Percentiles rank a stretch among this genome's conserved stretches.
Evolutionary conservation across 148 eudicot genomes (phyloP).

Genomic region (Diospyros lotus): DNA sequence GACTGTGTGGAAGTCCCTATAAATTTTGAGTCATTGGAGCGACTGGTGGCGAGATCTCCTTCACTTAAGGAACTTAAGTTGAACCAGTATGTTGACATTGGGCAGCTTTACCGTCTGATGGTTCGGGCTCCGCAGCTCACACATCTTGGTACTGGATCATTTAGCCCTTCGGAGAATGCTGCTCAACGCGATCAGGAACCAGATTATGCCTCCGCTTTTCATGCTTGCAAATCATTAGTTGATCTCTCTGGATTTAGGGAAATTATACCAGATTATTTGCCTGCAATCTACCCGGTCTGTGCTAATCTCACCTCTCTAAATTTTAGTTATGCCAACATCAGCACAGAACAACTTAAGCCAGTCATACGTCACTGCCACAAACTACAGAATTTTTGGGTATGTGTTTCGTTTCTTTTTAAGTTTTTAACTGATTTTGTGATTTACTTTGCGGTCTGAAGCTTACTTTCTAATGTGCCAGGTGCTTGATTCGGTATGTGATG

Average conservation of each 20-base stretch:
- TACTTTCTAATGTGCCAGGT: slow-evolving; percentile 35
- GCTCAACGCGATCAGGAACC: slow-evolving; percentile 47
- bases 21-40: slow-evolving; percentile 58
- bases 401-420: slow-evolving; percentile 11
- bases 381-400: slow-evolving; percentile 71
- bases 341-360: slow-evolving; percentile 53
- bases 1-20: slow-evolving; percentile 68
- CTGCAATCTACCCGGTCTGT: slow-evolving; percentile 63
- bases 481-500: slow-evolving; percentile 72
- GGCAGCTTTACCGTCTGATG: slow-evolving; percentile 54
- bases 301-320: slow-evolving; percentile 74
- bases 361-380: slow-evolving; percentile 65
- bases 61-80: slow-evolving; percentile 57
- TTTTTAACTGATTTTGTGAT: neutral
- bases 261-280: slow-evolving; percentile 49
- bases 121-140: slow-evolving; percentile 71
- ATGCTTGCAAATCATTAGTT: slow-evolving; percentile 63
- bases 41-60: slow-evolving; percentile 58
- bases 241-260: slow-evolving; percentile 82
- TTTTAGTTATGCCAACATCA: slow-evolving; percentile 73
- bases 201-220: slow-evolving; percentile 57
- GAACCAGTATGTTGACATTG: slow-evolving; percentile 53
- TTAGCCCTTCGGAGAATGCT: slow-evolving; percentile 37
- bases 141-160: slow-evolving; percentile 81
- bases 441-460: neutral